phyloP scores from a whole-genome alignment of 2,329 filamentous ascomycete species.

The Aspergillus pseudotamarii region DNA sequence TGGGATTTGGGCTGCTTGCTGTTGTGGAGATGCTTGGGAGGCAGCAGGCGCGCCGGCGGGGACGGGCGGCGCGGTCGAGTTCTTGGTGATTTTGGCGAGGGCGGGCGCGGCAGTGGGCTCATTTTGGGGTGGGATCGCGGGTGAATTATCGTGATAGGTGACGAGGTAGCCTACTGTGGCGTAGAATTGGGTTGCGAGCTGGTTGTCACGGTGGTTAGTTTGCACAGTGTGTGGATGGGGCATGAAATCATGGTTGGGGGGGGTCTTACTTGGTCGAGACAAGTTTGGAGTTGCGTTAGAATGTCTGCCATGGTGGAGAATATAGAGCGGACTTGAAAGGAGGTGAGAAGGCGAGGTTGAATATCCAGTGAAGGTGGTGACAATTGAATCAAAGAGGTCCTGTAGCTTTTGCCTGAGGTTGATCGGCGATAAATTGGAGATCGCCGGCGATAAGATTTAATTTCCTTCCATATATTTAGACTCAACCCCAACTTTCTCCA shows the following conservation, averaged over 20 bases:
- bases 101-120: slow-evolving; percentile 38
- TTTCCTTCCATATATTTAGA: neutral
- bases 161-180: slow-evolving; percentile 53
- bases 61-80: slow-evolving; percentile 38
- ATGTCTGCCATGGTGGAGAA: slow-evolving; percentile 45
- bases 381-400: slow-evolving; percentile 8
- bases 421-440: slow-evolving; percentile 4
- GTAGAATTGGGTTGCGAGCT: slow-evolving; percentile 56
- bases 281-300: slow-evolving; percentile 54
- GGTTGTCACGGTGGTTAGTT: slow-evolving; percentile 11
- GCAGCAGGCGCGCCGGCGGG: slow-evolving; percentile 30
- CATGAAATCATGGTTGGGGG: neutral
- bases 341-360: neutral
- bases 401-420: neutral
- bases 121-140: slow-evolving; percentile 36
- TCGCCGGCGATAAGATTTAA: slow-evolving; percentile 6
- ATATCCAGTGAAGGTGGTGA: slow-evolving; percentile 20
- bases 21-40: slow-evolving; percentile 21
- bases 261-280: slow-evolving; percentile 50
- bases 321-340: neutral
- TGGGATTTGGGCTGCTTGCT: slow-evolving; percentile 19
- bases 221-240: neutral
- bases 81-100: slow-evolving; percentile 47
- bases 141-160: slow-evolving; percentile 49
- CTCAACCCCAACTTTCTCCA: neutral